phyloP scores from a whole-genome alignment of 1,284 basidiomycete genomes.

The Phlebopus sp. region DNA sequence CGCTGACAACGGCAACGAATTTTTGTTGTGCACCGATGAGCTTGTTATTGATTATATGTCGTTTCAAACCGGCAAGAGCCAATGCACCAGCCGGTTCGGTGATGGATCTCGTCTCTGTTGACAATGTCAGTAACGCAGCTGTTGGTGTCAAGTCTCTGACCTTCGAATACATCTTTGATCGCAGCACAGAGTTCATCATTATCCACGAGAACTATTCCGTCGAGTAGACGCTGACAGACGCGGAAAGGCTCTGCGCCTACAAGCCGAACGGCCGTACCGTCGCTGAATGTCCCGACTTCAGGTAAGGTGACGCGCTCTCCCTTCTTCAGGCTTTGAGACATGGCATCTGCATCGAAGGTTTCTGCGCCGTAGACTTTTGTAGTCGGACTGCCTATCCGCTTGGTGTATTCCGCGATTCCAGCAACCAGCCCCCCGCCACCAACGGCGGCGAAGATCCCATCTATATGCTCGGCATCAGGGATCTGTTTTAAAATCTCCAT shows the following conservation, averaged over 20 bases:
- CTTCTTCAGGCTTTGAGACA: constrained; percentile 75
- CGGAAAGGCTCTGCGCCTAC: constrained; percentile 96
- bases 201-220: constrained; percentile 82
- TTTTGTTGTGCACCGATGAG: constrained; percentile 81
- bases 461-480: constrained; percentile 70
- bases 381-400: constrained; percentile 85
- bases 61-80: constrained; percentile 89
- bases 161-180: constrained; percentile 99
- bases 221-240: constrained; percentile 84
- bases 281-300: constrained; percentile 96
- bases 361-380: constrained; percentile 92
- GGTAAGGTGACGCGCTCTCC: constrained; percentile 80
- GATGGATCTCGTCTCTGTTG: constrained; percentile 84
- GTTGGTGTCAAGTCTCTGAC: constrained; percentile 41
- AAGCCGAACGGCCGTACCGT: constrained; percentile 98
- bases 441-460: constrained; percentile 87
- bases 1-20: constrained; percentile 91
- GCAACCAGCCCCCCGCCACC: constrained; percentile 93
- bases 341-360: constrained; percentile 93
- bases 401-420: constrained; percentile 91
- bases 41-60: constrained; percentile 79
- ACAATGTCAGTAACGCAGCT: constrained; percentile 2
- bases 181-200: constrained; percentile 99
- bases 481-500: constrained; percentile 93
- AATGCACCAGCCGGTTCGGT: constrained; percentile 98